A percentile compares a stretch with the other conserved stretches of the same genome.
Conservation (phyloP, 192 early-diverging fungal genomes). For the Backusella westeae region DNA sequence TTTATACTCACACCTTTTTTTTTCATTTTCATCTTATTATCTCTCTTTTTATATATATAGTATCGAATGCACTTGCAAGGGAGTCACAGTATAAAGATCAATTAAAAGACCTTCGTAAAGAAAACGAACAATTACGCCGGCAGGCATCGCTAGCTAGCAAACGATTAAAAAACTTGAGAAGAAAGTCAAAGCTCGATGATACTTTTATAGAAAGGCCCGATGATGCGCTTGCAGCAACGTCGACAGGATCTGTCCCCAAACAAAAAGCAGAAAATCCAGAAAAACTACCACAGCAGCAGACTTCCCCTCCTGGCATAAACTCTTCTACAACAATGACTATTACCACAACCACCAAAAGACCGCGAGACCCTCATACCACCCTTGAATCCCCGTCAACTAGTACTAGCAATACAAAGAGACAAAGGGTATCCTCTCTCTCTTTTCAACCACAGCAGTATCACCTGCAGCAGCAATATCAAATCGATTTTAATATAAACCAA, state of each 20-base stretch:
- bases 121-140: constrained; percentile 7
- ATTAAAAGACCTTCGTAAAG: constrained; percentile 7
- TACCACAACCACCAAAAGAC: not conserved
- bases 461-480: not conserved
- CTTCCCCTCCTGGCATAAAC: not conserved
- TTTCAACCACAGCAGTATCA: not conserved
- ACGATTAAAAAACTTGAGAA: not conserved
- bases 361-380: not conserved
- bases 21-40: not conserved
- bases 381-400: not conserved
- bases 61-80: constrained; percentile 15
- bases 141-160: constrained; percentile 8
- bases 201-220: not conserved
- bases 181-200: not conserved
- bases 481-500: constrained; percentile 5
- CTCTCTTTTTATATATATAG: not conserved
- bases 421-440: not conserved
- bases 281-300: not conserved
- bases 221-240: not conserved
- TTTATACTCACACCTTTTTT: not conserved
- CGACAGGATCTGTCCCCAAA: not conserved
- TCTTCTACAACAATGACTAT: not conserved
- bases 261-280: not conserved
- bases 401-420: not conserved
- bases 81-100: constrained; percentile 11